phyloP scores from a whole-genome alignment of 371 early-diverging fungal genomes.

The Haplosporangium sp. region DNA sequence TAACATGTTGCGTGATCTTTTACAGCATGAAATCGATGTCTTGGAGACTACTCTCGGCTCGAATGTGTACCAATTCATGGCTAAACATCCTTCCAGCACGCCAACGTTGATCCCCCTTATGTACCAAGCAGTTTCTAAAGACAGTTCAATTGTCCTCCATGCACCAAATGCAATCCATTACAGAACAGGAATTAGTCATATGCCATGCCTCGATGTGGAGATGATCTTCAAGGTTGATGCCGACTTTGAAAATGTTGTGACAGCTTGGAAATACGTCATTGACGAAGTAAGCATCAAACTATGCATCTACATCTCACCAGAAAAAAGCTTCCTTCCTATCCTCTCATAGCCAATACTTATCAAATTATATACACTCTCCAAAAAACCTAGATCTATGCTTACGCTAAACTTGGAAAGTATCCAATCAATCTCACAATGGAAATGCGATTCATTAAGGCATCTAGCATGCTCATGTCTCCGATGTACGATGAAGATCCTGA shows the following conservation, averaged over 20 bases:
- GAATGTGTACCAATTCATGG: conserved; percentile 16
- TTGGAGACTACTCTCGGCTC: conserved; percentile 10
- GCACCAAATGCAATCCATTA: conserved; percentile 58
- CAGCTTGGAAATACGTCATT: conserved; percentile 32
- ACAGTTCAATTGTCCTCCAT: conserved; percentile 11
- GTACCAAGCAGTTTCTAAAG: not conserved
- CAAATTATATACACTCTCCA: not conserved
- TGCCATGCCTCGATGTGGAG: conserved; percentile 38
- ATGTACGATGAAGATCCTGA: conserved; percentile 55
- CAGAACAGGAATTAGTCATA: conserved; percentile 39
- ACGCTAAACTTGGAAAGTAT: conserved; percentile 19
- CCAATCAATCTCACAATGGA: conserved; percentile 49
- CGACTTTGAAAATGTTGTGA: conserved; percentile 40
- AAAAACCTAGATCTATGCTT: conserved; percentile 22
- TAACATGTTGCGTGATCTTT: not conserved
- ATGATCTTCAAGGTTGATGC: conserved; percentile 48
- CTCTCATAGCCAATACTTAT: not conserved
- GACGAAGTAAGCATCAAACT: conserved; percentile 13
- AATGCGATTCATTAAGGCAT: conserved; percentile 40
- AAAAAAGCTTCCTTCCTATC: not conserved
- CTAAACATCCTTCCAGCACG: conserved; percentile 16
- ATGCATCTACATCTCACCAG: not conserved
- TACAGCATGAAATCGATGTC: not conserved
- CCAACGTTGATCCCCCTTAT: conserved; percentile 23
- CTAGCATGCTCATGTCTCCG: conserved; percentile 32